These are phyloP conservation scores for Fusarium torulosum DNA, from an alignment of 2,329 filamentous ascomycete species.

Conservation along the genomic window DNA sequence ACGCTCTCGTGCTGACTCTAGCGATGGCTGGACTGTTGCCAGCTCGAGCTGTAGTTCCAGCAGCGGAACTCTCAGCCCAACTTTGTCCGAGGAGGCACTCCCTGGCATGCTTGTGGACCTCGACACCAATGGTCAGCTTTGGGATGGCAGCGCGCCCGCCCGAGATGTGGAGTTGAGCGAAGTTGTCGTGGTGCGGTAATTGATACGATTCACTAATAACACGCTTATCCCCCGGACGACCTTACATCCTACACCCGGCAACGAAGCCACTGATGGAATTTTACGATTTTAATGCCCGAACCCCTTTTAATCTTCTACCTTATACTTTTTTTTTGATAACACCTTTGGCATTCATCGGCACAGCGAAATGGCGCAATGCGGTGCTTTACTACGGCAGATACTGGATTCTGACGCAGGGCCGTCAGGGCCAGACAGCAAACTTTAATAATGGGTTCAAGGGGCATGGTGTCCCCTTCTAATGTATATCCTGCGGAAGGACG, in stretches of 20 bases:
- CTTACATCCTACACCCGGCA: conserved; percentile 30
- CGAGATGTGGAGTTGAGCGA: conserved; percentile 61
- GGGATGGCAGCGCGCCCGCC: conserved; percentile 47
- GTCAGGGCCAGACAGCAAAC: conserved; percentile 45
- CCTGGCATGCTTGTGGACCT: conserved; percentile 54
- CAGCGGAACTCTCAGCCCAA: conserved; percentile 64
- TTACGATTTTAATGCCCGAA: conserved; percentile 50
- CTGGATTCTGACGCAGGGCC: conserved; percentile 48
- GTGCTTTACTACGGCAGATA: conserved; percentile 48
- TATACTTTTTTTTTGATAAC: conserved; percentile 47
- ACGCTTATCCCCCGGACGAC: conserved; percentile 17
- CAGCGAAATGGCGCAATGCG: conserved; percentile 56
- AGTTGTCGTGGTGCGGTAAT: conserved; percentile 58
- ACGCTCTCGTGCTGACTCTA: conserved; percentile 64
- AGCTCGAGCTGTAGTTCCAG: conserved; percentile 73
- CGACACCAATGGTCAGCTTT: conserved; percentile 52
- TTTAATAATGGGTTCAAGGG: conserved; percentile 48
- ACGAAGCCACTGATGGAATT: conserved; percentile 24
- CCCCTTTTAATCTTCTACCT: conserved; percentile 52
- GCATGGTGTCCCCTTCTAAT: conserved; percentile 42
- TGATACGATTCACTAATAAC: conserved; percentile 10
- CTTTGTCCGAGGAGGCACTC: conserved; percentile 59
- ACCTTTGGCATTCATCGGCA: conserved; percentile 58
- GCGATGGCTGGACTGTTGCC: conserved; percentile 91
- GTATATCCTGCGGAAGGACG: conserved; percentile 47